phyloP scores from a whole-genome alignment of 257 asterid species.

The Leonotis leonurus region DNA sequence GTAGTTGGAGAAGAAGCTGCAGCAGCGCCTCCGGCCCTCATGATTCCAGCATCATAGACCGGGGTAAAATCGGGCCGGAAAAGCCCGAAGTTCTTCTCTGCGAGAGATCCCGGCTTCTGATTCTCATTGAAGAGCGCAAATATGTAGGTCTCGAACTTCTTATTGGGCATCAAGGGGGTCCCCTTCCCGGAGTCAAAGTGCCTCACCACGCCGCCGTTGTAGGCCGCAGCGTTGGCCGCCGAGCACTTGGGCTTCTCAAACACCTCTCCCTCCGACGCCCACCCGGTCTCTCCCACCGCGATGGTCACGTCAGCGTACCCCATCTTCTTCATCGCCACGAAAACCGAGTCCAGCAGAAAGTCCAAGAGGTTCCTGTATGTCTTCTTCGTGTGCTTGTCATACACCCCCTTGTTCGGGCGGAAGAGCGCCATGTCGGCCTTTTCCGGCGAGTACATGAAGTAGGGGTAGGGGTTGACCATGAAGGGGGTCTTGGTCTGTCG shows the following conservation, averaged over 20 bases:
- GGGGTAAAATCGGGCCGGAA: conserved; percentile 59
- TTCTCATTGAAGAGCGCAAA: conserved; percentile 76
- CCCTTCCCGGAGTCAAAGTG: conserved; percentile 41
- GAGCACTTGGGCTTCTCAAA: conserved; percentile 57
- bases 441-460: conserved; percentile 47
- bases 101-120: conserved; percentile 50
- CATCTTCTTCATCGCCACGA: conserved; percentile 49
- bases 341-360: conserved; percentile 47
- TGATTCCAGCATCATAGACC: conserved; percentile 57
- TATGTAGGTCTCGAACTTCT: conserved; percentile 54
- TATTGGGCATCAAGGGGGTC: conserved; percentile 68
- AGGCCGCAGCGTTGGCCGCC: conserved; percentile 54
- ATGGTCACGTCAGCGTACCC: conserved; percentile 65
- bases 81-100: conserved; percentile 82
- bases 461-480: conserved; percentile 89
- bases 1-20: not conserved
- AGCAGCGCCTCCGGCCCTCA: conserved; percentile 35
- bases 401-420: conserved; percentile 27
- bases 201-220: conserved; percentile 60
- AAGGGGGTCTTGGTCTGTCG: conserved; percentile 49
- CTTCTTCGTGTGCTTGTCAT: conserved; percentile 27
- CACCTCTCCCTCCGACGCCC: conserved; percentile 73
- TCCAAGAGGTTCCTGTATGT: conserved; percentile 63
- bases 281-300: conserved; percentile 72
- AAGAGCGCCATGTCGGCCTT: conserved; percentile 38